These are phyloP conservation scores for Colletotrichum incanum DNA, from an alignment of 2,329 filamentous ascomycete genomes.

Conservation along the genomic window DNA sequence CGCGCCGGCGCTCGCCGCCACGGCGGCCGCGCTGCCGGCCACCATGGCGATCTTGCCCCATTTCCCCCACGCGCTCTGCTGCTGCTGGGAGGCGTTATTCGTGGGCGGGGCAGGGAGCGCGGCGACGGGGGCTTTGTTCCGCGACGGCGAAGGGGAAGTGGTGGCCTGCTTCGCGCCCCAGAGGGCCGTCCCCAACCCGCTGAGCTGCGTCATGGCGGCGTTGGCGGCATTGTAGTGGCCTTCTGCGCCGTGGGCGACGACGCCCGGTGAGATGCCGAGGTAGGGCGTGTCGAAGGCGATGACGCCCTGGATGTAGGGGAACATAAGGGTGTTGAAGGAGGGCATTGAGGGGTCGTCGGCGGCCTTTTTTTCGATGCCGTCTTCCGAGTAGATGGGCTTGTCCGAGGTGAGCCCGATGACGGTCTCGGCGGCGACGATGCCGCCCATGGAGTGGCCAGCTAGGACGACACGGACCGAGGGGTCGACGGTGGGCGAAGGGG, in stretches of 20 bases:
- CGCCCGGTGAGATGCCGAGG: conserved; percentile 83
- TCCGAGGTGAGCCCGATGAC: conserved; percentile 79
- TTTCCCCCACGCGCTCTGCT: conserved; percentile 73
- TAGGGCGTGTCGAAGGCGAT: conserved; percentile 97
- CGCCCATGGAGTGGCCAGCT: conserved; percentile 91
- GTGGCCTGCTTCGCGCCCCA: conserved; percentile 68
- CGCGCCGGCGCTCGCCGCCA: conserved; percentile 86
- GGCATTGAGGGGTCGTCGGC: conserved; percentile 47
- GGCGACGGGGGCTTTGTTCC: conserved; percentile 54
- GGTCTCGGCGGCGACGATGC: conserved; percentile 94
- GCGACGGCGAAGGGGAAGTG: conserved; percentile 48
- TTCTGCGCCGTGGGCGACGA: conserved; percentile 90
- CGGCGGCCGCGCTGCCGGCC: conserved; percentile 86
- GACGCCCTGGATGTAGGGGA: conserved; percentile 91
- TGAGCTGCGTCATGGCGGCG: conserved; percentile 77
- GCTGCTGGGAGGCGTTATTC: conserved; percentile 54
- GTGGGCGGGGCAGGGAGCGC: conserved; percentile 54
- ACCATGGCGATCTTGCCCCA: conserved; percentile 91
- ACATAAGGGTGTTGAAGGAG: conserved; percentile 80
- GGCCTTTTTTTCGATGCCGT: conserved; percentile 55
- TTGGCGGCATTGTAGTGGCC: conserved; percentile 84
- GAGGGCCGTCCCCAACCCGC: conserved; percentile 77
- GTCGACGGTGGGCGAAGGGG: conserved; percentile 87
- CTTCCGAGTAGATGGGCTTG: conserved; percentile 65
- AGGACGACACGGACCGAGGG: conserved; percentile 87